phyloP scores from a whole-genome alignment of 805 yeast genomes.

The Geotrichum ghanense region DNA sequence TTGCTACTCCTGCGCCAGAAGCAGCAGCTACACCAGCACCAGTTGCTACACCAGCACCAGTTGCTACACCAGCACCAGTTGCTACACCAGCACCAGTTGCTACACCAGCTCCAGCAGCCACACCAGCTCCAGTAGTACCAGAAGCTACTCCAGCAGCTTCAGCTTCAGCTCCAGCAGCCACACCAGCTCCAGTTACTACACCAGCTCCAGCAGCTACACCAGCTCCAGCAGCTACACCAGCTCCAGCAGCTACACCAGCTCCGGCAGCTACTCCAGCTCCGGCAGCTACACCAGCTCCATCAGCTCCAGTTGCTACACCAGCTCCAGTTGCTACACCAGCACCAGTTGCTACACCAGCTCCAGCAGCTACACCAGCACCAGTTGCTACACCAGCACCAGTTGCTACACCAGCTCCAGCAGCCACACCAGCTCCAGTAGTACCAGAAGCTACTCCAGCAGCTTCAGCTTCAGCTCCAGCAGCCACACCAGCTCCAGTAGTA shows the following conservation, averaged over 20 bases:
- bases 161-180: slow-evolving; percentile 6
- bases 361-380: background rate
- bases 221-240: slow-evolving; percentile 2
- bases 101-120: slow-evolving; percentile 1
- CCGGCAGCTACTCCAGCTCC: background rate
- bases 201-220: slow-evolving; percentile 4
- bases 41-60: slow-evolving; percentile 3
- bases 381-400: background rate
- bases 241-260: background rate
- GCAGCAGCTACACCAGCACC: background rate
- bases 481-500: background rate
- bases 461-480: background rate
- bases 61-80: background rate
- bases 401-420: background rate
- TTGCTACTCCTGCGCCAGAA: background rate
- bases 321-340: too few species aligned
- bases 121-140: background rate
- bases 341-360: background rate
- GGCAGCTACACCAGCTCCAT: background rate
- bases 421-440: background rate
- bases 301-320: background rate
- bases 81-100: background rate
- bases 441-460: too few species aligned
- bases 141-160: slow-evolving; percentile 3
- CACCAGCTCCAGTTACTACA: slow-evolving; percentile 4